Evolutionary conservation across 257 asterid genomes (phyloP).

Genomic region (Cynanchum wilfordii): DNA sequence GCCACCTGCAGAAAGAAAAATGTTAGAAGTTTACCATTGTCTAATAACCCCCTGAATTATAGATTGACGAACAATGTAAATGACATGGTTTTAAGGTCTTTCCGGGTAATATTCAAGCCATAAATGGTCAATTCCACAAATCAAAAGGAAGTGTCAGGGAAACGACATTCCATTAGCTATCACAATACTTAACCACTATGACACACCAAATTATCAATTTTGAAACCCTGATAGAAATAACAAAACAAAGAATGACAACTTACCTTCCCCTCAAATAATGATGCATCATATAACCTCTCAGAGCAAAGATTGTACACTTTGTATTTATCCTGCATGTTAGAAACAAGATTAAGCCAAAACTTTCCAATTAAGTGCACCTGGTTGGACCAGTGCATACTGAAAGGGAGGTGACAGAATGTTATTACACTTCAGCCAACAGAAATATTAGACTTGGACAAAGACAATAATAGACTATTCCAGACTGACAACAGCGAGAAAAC

Average conservation of each 20-base stretch:
- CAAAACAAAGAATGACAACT: slow-evolving; percentile 17
- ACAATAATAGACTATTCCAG: background rate
- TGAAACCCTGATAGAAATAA: background rate
- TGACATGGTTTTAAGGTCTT: background rate
- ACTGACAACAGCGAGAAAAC: background rate
- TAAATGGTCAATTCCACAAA: background rate
- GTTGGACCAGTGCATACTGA: background rate
- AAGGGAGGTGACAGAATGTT: background rate
- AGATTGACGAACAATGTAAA: background rate
- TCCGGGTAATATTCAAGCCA: background rate
- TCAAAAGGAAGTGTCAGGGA: background rate
- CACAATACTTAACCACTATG: background rate
- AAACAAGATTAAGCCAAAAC: slow-evolving; percentile 9
- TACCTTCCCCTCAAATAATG: slow-evolving; percentile 97
- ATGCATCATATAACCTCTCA: slow-evolving; percentile 93
- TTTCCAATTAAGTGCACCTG: background rate
- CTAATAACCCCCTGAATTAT: background rate
- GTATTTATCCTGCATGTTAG: slow-evolving; percentile 73
- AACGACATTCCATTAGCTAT: background rate
- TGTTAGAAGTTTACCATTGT: background rate
- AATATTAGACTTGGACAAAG: background rate
- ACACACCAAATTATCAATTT: background rate
- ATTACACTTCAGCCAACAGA: background rate
- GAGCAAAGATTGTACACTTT: slow-evolving; percentile 99
- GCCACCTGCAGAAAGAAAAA: slow-evolving; percentile 60